Conservation (phyloP, 768 basidiomycete species). For the Podaxis pistillaris region DNA sequence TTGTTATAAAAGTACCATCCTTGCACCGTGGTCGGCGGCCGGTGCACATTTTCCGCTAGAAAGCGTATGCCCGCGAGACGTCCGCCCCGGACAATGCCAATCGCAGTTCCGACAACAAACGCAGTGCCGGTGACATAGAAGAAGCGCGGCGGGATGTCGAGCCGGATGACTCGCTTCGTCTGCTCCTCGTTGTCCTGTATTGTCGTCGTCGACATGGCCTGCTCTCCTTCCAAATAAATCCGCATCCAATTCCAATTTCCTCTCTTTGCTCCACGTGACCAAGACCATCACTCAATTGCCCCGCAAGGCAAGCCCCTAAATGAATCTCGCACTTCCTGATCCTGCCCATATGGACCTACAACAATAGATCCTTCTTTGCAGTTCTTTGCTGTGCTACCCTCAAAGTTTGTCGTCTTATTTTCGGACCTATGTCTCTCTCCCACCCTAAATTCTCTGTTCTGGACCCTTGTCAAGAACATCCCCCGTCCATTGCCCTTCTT, state of each 20-base stretch:
- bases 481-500: too few species aligned
- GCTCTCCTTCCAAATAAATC: not conserved
- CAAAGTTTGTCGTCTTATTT: not conserved
- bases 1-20: constrained; percentile 98
- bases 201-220: constrained; percentile 11
- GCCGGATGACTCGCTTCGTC: constrained; percentile 23
- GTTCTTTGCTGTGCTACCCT: not conserved
- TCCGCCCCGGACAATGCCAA: constrained; percentile 74
- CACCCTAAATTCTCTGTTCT: not conserved
- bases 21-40: constrained; percentile 78
- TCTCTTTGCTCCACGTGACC: not conserved
- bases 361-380: not conserved
- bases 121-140: constrained; percentile 62
- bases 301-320: not conserved
- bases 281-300: not conserved
- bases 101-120: constrained; percentile 57
- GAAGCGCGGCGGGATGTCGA: constrained; percentile 56
- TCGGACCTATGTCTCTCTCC: not conserved
- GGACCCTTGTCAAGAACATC: not conserved
- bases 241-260: not conserved
- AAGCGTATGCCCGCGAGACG: constrained; percentile 73
- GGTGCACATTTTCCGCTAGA: constrained; percentile 91
- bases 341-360: constrained; percentile 1
- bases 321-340: not conserved
- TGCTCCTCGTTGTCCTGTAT: constrained; percentile 18